Conservation (phyloP, 768 basidiomycete species). For the Calocybe gangraenosa region DNA sequence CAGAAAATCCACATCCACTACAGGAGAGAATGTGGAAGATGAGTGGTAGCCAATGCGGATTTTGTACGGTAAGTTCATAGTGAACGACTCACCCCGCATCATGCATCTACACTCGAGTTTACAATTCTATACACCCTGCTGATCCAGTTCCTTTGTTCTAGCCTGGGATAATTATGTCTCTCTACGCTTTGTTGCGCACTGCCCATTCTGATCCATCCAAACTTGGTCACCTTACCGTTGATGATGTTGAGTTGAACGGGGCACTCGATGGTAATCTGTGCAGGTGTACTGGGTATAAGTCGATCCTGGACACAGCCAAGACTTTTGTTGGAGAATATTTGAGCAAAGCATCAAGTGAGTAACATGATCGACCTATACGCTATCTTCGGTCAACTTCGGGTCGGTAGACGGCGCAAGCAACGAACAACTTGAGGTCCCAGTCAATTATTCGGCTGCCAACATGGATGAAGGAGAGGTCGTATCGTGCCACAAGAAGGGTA, state of each 20-base stretch:
- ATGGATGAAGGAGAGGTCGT: conserved; percentile 12
- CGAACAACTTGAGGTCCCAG: conserved; percentile 9
- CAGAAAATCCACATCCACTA: conserved; percentile 15
- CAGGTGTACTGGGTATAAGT: conserved; percentile 15
- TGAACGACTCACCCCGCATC: too few species aligned
- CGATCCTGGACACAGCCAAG: conserved; percentile 15
- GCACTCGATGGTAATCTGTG: conserved; percentile 16
- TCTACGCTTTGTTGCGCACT: conserved; percentile 15
- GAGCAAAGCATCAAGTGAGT: conserved; percentile 6
- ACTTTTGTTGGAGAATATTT: conserved; percentile 16
- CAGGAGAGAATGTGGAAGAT: conserved; percentile 17
- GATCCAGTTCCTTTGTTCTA: background rate
- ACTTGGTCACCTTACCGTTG: conserved; percentile 12
- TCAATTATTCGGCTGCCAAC: conserved; percentile 13
- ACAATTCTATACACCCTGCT: background rate
- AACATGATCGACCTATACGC: background rate
- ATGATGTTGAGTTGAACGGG: conserved; percentile 15
- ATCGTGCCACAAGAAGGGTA: conserved; percentile 4
- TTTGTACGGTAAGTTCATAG: conserved; percentile 13
- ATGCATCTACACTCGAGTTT: too few species aligned
- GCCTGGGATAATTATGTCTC: conserved; percentile 16
- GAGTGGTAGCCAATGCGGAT: conserved; percentile 17
- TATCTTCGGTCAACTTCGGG: background rate
- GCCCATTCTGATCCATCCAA: conserved; percentile 14
- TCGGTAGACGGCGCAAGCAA: conserved; percentile 1